Evolutionary conservation across 495 filamentous ascomycete genomes (phyloP).

Genomic region (Hapsidospora chrysogenum): DNA sequence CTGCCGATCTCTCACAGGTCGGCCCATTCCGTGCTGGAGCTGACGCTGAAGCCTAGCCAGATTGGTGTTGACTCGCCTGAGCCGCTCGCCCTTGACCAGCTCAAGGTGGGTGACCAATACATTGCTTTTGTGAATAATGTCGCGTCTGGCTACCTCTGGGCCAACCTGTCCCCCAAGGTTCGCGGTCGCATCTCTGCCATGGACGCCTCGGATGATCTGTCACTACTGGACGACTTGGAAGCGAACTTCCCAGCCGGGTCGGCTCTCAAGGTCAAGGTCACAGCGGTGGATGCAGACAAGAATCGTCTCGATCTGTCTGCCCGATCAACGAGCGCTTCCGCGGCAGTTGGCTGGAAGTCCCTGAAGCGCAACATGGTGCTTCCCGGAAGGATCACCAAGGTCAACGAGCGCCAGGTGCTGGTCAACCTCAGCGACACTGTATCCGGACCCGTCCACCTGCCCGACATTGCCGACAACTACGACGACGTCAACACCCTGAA

Average conservation of each 20-base stretch:
- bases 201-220: conserved; percentile 74
- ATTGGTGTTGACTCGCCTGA: conserved; percentile 28
- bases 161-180: conserved; percentile 80
- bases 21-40: conserved; percentile 69
- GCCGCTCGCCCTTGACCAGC: conserved; percentile 54
- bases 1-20: conserved; percentile 76
- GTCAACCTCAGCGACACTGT: conserved; percentile 69
- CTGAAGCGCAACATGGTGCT: conserved; percentile 64
- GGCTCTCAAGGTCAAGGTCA: conserved; percentile 62
- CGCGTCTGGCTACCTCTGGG: conserved; percentile 61
- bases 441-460: conserved; percentile 54
- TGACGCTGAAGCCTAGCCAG: conserved; percentile 67
- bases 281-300: conserved; percentile 53
- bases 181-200: conserved; percentile 64
- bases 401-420: conserved; percentile 65
- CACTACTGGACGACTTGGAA: conserved; percentile 54
- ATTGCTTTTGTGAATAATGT: conserved; percentile 84
- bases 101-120: conserved; percentile 50
- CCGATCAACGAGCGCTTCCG: conserved; percentile 30
- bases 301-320: conserved; percentile 72
- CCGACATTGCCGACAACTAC: conserved; percentile 78
- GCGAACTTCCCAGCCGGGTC: conserved; percentile 79
- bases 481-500: conserved; percentile 42
- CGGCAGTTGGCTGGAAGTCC: conserved; percentile 46
- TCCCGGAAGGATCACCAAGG: conserved; percentile 66